Percentiles rank a stretch among this genome's conserved stretches.
phyloP scores from a whole-genome alignment of 495 filamentous ascomycete genomes.

The Melanomma pulvis-pyrius region DNA sequence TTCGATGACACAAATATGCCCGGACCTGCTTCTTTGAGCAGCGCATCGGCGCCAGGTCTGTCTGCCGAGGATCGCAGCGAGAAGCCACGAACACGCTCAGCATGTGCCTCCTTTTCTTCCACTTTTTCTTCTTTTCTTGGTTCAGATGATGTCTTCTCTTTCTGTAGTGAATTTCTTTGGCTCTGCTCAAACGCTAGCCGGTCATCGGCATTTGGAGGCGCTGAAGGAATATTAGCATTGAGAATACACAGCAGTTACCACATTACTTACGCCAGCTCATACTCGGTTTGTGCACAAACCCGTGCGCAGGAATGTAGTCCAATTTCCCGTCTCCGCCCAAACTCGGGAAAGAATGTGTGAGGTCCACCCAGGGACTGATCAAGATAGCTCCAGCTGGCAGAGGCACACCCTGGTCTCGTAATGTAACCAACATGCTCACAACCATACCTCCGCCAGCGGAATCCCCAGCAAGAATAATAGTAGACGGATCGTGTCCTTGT shows the following conservation, averaged over 20 bases:
- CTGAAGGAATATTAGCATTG: constrained; percentile 10
- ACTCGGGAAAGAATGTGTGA: constrained; percentile 93
- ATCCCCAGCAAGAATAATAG: constrained; percentile 83
- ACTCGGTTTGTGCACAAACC: constrained; percentile 84
- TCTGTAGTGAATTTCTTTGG: background rate
- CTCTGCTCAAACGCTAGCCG: constrained; percentile 43
- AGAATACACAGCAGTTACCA: background rate
- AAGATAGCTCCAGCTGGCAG: constrained; percentile 87
- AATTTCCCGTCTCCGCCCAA: constrained; percentile 69
- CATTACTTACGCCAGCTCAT: constrained; percentile 64
- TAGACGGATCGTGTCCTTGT: constrained; percentile 65
- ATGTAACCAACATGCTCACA: constrained; percentile 72
- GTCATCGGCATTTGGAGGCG: constrained; percentile 82
- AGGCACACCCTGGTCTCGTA: constrained; percentile 79
- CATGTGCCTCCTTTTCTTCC: constrained; percentile 36
- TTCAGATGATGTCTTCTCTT: constrained; percentile 24
- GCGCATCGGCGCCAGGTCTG: constrained; percentile 4
- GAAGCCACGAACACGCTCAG: constrained; percentile 34
- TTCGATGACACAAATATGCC: constrained; percentile 15
- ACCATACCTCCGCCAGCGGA: constrained; percentile 91
- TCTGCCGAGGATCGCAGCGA: constrained; percentile 19
- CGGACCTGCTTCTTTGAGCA: background rate
- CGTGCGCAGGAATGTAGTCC: constrained; percentile 85
- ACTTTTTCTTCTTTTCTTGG: constrained; percentile 41
- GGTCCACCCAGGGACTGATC: constrained; percentile 90